Percentiles rank a stretch among this genome's conserved stretches.
Conservation (phyloP, 371 early-diverging fungal genomes). For the Thermomucor indicae-seudaticae region DNA sequence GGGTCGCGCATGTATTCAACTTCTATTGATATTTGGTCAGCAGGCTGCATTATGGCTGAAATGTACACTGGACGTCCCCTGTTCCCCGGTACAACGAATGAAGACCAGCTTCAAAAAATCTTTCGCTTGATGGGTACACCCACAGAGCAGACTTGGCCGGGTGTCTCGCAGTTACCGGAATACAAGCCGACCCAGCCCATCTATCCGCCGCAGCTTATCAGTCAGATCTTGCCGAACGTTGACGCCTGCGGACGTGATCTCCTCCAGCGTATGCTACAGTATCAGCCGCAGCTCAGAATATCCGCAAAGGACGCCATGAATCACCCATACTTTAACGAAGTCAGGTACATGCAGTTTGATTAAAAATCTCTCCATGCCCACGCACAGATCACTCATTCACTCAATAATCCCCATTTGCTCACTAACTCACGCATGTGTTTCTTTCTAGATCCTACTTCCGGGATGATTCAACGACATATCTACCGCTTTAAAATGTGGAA, state of each 20-base stretch:
- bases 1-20: constrained; percentile 95
- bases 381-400: too few species aligned
- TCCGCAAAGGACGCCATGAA: constrained; percentile 82
- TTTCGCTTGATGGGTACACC: constrained; percentile 90
- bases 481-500: not conserved
- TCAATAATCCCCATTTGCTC: too few species aligned
- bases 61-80: constrained; percentile 92
- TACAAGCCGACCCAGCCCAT: constrained; percentile 75
- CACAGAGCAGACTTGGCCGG: constrained; percentile 83
- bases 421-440: too few species aligned
- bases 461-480: too few species aligned
- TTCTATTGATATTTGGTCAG: constrained; percentile 99
- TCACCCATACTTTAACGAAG: constrained; percentile 81
- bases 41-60: constrained; percentile 98
- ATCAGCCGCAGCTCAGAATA: constrained; percentile 80
- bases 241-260: constrained; percentile 75
- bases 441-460: too few species aligned
- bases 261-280: constrained; percentile 73
- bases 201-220: constrained; percentile 66
- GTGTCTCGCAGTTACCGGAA: constrained; percentile 85
- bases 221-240: constrained; percentile 71
- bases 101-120: constrained; percentile 88
- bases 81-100: constrained; percentile 92
- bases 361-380: constrained; percentile 1
- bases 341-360: constrained; percentile 25